Evolutionary conservation across 306 rosid species (phyloP).

Genomic region (Corylus avellana): DNA sequence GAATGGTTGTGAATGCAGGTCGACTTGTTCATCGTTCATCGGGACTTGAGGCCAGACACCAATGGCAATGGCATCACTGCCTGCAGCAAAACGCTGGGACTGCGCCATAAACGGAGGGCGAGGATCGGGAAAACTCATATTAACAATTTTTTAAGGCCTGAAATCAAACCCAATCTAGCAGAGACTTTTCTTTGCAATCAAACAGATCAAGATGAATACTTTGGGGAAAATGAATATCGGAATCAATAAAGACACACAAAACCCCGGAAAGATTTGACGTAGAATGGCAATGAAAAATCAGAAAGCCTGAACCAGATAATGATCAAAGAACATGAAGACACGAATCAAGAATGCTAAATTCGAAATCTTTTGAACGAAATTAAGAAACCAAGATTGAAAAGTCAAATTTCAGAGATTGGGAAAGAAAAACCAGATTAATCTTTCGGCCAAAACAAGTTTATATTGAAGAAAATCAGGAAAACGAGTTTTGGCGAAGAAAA

Average conservation of each 20-base stretch:
- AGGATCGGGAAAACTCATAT: conserved; percentile 63
- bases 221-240: not conserved
- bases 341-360: not conserved
- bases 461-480: not conserved
- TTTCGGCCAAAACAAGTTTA: not conserved
- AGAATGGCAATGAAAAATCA: not conserved
- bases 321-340: not conserved
- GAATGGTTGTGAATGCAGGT: conserved; percentile 42
- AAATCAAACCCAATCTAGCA: conserved; percentile 19
- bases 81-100: conserved; percentile 38
- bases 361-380: not conserved
- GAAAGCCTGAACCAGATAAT: not conserved
- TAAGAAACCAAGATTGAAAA: conserved; percentile 23
- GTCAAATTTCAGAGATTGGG: conserved; percentile 17
- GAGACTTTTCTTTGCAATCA: conserved; percentile 12
- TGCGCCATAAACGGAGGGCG: conserved; percentile 42
- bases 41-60: conserved; percentile 59
- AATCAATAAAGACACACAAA: conserved; percentile 5
- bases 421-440: conserved; percentile 19
- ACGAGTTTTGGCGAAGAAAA: not conserved
- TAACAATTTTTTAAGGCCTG: conserved; percentile 9
- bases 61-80: conserved; percentile 57
- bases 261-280: not conserved
- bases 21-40: conserved; percentile 38
- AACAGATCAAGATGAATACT: conserved; percentile 17